Conservation (phyloP, 768 basidiomycete genomes). For the Pleurotus salmoneostramineus region DNA sequence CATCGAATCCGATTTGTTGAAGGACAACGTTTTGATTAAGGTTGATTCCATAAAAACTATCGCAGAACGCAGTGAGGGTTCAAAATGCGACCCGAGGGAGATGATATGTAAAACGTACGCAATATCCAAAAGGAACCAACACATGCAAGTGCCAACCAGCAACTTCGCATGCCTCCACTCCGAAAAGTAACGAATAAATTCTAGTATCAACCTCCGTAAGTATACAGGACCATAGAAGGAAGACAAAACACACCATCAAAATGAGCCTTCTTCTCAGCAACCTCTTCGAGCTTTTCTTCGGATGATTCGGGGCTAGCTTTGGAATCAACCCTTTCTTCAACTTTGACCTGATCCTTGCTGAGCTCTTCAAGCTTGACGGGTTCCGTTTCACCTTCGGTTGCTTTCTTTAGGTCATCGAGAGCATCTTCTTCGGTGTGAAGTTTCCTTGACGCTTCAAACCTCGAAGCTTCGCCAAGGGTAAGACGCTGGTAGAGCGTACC, state of each 20-base stretch:
- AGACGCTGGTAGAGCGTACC: slow-evolving; percentile 74
- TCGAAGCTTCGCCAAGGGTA: slow-evolving; percentile 65
- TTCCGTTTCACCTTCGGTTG: slow-evolving; percentile 27
- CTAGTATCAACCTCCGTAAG: slow-evolving; percentile 22
- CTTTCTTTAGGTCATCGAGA: slow-evolving; percentile 26
- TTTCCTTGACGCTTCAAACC: slow-evolving; percentile 44
- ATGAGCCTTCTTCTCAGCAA: slow-evolving; percentile 44
- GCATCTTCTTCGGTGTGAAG: slow-evolving; percentile 22
- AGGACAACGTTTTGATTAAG: slow-evolving; percentile 59
- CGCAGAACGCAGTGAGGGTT: not conserved
- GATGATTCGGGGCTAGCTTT: slow-evolving; percentile 6
- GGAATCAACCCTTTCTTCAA: slow-evolving; percentile 11
- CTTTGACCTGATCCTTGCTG: slow-evolving; percentile 9
- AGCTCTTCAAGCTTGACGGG: slow-evolving; percentile 12
- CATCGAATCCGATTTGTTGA: slow-evolving; percentile 50
- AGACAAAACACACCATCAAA: slow-evolving; percentile 33
- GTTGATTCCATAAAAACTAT: slow-evolving; percentile 65
- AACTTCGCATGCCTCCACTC: slow-evolving; percentile 69
- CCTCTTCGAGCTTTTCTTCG: slow-evolving; percentile 13
- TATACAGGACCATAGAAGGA: not conserved
- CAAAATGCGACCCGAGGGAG: not conserved
- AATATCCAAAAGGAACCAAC: slow-evolving; percentile 78
- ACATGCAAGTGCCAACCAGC: slow-evolving; percentile 60
- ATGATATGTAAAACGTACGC: slow-evolving; percentile 36
- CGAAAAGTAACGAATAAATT: slow-evolving; percentile 65